Base-by-base conservation (phyloP, 257 asterid genomes). In the Solanum habrochaites region DNA sequence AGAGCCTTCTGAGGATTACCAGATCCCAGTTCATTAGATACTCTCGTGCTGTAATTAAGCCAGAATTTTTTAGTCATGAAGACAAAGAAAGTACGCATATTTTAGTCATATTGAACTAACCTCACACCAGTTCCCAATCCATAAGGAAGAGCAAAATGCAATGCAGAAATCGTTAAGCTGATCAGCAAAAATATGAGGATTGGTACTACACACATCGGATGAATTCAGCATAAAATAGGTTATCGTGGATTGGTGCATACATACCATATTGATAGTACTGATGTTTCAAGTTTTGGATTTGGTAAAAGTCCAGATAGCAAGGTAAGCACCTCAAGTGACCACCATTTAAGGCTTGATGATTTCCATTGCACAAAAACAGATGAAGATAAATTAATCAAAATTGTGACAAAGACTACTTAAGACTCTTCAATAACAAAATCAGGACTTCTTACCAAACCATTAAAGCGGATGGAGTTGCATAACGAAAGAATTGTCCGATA, bases 191-290 rank as follows among this genome's bases (percentile, higher is more conserved):
- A 23, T 27, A 45, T 7, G 74, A 64, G 82, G 21, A 66, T 37
- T 18, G 2, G 75, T n/a, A 27, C 25, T 64, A 83, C 25, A 81
- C 35, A 83, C 14, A 39, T 23, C 2, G 18, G 1, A 83, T 2
- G 37, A 58, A 29, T 8, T 4, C 31, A 21, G 9, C 75, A 83
- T 43, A 37, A 60, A 37, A 67, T 16, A 29, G 83, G 29, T 47
- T 43, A 42, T 13, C 0, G 3, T 39, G 56, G 13, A 29, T 25
- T 70, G 62, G 83, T 42, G 83, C 62, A 77, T 16, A 15, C 66
- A 10, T 92, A 93, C 97, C 98, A 93, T 82, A 94, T 90, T 15
- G 95, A 91, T 16, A 95, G 87, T 13, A 95, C 94, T 69, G 98
- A 92, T 60, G 98, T 94, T 83, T 95, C 91, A n/a, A 95, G 96